Evolutionary conservation across 2,329 filamentous ascomycete species (phyloP), one percentile per base, ranked within the genome.

Genomic region (Phoma herbarum): DNA sequence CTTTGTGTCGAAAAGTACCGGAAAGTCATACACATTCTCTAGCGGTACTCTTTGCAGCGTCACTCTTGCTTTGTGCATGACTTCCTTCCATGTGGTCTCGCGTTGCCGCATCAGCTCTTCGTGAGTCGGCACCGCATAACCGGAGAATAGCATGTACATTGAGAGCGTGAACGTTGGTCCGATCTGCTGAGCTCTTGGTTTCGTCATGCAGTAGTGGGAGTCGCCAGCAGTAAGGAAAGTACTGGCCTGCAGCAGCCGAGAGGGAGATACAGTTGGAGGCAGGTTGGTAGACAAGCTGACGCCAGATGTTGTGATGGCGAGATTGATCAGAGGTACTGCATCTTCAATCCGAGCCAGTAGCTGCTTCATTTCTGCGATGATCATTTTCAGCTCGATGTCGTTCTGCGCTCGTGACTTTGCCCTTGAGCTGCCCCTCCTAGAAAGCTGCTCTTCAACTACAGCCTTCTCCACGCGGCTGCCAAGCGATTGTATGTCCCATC

Each of bases 301-400:
- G 0, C 95, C 95, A 1, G 94, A 97, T 0, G 93, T 94, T 1
- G 92, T 95, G 64, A 99, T 96, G 54, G 95, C 95, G 26, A 99
- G 83, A 68, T 95, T 97, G 74, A 99, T 90, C 3, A 97, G 82
- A 0, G 94, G 94, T 11, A 98, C 92, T 12, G 94, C 91, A 75
- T 95, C 90, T 75, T 98, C 94, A 61, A 99, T 96, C 9, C 90
- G 87, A 11, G 81, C 79, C 2, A 98, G 83, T 2, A 99, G 79
- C 12, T 80, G 83, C 71, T 88, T 91, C 70, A 97, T 94, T 44
- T 93, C 90, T 11, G 80, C 73, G 51, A 94, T 86, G 63, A 98
- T 90, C 37, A 81, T 78, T 51, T 85, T 83, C 22, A 97, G 81
- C 70, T 94, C 88, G 2, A 81, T 77, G 55, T 89, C 84, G 59